Evolutionary conservation across 768 basidiomycete genomes (phyloP), one percentile per base, ranked within the genome.

Genomic region (Tylopilus cervinicoccineus): DNA sequence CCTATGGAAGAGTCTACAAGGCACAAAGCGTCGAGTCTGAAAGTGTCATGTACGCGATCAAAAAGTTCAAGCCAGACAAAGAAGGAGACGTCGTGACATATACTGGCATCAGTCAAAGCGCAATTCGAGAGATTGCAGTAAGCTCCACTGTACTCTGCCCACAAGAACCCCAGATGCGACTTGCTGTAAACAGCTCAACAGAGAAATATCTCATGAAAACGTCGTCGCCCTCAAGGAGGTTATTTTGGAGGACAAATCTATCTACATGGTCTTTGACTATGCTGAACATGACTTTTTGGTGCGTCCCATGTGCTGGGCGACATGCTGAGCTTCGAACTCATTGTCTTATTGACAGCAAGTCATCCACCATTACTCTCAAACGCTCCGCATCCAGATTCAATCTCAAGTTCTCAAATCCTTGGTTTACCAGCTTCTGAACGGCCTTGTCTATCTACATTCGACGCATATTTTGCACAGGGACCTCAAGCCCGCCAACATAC

Each of bases 51-150:
- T 87, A 93, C 57, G 96, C 96, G 6, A 98, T 99, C 72, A 99
- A 99, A 76, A 99, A 98, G 68, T 98, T 98, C 76, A 99, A 99
- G 64, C 96, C 95, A 0, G 96, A 99, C 76, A 98, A 98, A 69
- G 96, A 99, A 71, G 95, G 95, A 19, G 96, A 98, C 62, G 84
- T 93, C 1, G 72, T 87, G 43, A 93, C 93, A 0, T 99, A 98
- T 66, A 97, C 95, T 10, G 96, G 95, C 2, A 93, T 99, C 58
- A 94, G 91, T 65, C 96, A 99, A 71, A 95, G 92, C 69, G 96
- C 95, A 5, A 91, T 93, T 58, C 77, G 96, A 50, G 96, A 99
- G 68, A 98, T 98, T 55, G 90, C 94, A 45, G 93, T 93, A 55
- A 57, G 88, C 43, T 26, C 37, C 31, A 22, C 39, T 17, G 7